Conservation (phyloP, 2,329 filamentous ascomycete genomes). For the Leptographium flavum region DNA sequence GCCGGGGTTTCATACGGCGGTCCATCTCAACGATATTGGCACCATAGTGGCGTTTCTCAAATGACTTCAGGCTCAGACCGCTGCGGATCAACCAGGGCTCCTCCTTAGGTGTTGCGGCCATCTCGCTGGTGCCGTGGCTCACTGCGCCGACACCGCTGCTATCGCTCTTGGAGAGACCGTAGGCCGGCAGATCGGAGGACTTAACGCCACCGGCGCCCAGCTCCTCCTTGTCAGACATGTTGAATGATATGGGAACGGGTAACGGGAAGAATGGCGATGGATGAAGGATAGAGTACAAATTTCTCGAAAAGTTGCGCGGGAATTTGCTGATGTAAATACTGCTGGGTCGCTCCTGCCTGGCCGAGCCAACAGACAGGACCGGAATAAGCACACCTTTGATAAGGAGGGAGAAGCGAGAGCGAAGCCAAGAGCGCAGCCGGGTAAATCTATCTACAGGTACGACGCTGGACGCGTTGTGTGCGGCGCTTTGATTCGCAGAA, state of each 20-base stretch:
- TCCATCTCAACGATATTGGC: slow-evolving; percentile 22
- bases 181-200: neutral
- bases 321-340: neutral
- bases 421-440: too few species aligned
- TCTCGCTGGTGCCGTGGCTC: neutral
- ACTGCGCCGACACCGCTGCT: slow-evolving; percentile 1
- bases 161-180: neutral
- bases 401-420: too few species aligned
- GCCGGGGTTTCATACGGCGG: slow-evolving; percentile 15
- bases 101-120: slow-evolving; percentile 7
- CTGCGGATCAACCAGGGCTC: slow-evolving; percentile 23
- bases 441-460: too few species aligned
- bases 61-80: slow-evolving; percentile 26
- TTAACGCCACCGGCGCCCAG: neutral
- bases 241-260: neutral
- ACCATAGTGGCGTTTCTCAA: slow-evolving; percentile 24
- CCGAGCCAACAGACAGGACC: too few species aligned
- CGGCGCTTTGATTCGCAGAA: too few species aligned
- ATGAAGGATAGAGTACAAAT: neutral
- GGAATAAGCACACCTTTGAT: too few species aligned
- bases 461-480: too few species aligned
- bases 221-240: slow-evolving; percentile 8
- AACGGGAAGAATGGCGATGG: neutral
- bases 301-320: neutral
- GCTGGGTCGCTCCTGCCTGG: neutral